Evolutionary conservation across 1,139 yeast genomes (phyloP).

Genomic region (Debaryomyces nepalensis): DNA sequence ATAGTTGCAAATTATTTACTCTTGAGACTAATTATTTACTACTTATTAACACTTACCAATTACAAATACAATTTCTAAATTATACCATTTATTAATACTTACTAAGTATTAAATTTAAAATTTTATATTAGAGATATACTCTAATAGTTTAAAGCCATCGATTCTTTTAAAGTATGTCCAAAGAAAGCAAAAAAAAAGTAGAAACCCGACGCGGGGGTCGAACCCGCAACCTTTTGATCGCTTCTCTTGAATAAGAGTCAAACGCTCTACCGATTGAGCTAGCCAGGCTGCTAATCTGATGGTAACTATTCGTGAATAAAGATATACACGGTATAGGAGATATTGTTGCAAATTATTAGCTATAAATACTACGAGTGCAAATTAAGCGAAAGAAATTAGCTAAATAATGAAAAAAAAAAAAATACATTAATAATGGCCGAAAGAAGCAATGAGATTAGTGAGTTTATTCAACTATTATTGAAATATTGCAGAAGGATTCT

Average conservation of each 20-base stretch:
- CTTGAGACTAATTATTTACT: too few relatives aligned
- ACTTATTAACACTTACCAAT: too few relatives aligned
- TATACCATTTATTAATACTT: too few relatives aligned
- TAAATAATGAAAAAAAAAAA: neutral
- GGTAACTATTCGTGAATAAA: neutral
- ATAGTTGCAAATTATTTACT: too few relatives aligned
- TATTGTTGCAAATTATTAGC: too few relatives aligned
- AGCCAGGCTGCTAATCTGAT: constrained; percentile 17
- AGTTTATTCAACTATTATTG: constrained; percentile 8
- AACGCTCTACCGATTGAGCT: constrained; percentile 22
- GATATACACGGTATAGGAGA: too few relatives aligned
- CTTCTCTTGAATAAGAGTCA: constrained; percentile 19
- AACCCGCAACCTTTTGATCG: constrained; percentile 42
- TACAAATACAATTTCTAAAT: too few relatives aligned
- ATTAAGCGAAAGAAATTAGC: neutral
- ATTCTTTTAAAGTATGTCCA: too few relatives aligned
- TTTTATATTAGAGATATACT: too few relatives aligned
- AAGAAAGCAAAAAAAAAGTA: constrained; percentile 6
- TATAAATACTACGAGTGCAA: too few relatives aligned
- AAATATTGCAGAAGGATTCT: neutral
- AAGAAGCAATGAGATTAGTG: constrained; percentile 1
- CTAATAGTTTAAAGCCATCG: too few relatives aligned
- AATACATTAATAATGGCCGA: neutral
- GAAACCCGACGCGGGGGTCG: constrained; percentile 41
- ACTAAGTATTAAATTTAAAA: too few relatives aligned